These are phyloP conservation scores for Sphagnum fallax DNA, from an alignment of 228 moss, liverwort and hornwort genomes.

Conservation along the genomic window DNA sequence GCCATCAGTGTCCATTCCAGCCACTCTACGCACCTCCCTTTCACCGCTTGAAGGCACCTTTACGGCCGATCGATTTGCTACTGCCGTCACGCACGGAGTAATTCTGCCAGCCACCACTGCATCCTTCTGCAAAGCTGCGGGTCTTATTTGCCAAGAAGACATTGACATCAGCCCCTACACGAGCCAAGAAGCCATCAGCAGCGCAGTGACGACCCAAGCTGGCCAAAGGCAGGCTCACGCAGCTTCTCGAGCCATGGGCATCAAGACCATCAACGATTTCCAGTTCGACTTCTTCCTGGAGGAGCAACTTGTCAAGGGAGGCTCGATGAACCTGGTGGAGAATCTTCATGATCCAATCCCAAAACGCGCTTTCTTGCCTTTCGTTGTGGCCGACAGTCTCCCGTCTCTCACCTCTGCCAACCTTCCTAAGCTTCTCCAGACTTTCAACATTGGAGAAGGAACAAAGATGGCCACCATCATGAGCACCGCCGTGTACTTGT, in stretches of 20 bases:
- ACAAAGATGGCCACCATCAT: constrained; percentile 33
- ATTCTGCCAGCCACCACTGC: constrained; percentile 23
- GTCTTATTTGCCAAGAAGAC: constrained; percentile 28
- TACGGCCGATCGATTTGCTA: constrained; percentile 13
- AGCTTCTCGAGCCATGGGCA: constrained; percentile 8
- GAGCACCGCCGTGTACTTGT: constrained; percentile 18
- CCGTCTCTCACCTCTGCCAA: constrained; percentile 18
- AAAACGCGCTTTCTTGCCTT: constrained; percentile 27
- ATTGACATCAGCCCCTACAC: constrained; percentile 16
- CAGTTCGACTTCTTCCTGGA: constrained; percentile 37
- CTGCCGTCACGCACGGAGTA: constrained; percentile 10
- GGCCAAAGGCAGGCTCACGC: not conserved
- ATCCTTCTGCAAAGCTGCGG: constrained; percentile 19
- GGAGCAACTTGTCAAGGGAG: constrained; percentile 11
- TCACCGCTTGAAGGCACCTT: constrained; percentile 24
- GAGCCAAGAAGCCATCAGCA: constrained; percentile 1
- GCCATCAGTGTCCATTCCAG: constrained; percentile 19
- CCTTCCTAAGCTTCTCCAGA: constrained; percentile 26
- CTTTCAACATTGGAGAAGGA: constrained; percentile 25
- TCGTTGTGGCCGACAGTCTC: constrained; percentile 17
- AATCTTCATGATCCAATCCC: constrained; percentile 40
- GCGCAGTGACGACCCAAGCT: constrained; percentile 1
- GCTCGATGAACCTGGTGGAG: constrained; percentile 19
- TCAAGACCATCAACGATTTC: constrained; percentile 34
- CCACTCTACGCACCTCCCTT: constrained; percentile 9